Evolutionary conservation across 164 flowering plant genomes (phyloP), one percentile per base, ranked within the genome.

Genomic region (Kingdonia uniflora): DNA sequence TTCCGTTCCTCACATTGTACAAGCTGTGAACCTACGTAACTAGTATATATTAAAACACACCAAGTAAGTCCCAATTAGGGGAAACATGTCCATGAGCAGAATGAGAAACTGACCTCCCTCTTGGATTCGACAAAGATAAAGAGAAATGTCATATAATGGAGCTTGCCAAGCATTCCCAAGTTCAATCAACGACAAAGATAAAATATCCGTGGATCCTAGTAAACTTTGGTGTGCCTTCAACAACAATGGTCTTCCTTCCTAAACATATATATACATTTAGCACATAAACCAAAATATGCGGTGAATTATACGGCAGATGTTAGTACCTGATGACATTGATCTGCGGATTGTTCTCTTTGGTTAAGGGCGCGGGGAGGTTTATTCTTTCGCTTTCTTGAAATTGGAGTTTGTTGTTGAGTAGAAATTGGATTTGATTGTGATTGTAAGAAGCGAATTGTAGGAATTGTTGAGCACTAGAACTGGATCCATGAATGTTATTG

Each of bases 101-200:
- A 29, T 29, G 4, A 37, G 13, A 39, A 43, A 63, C 63, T 14
- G 51, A 78, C 92, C 89, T 75, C 56, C 71, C 54, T 68, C 64
- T 14, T 54, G 68, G 2, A 11, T 39, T 16, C 39, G 56, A 14
- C 38, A 13, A 24, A 42, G 59, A 50, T 74, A 59, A 6, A 85
- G 74, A 66, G 69, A 68, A 14, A 92, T 85, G 52, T 82, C 95
- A 57, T 70, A 85, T 29, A 82, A 42, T 40, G 83, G 85, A 39
- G 96, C 86, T 65, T 88, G 98, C 96, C 94, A 92, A 62, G 77
- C 73, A 40, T 60, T 67, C 42, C 83, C 91, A 25, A 86, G 85
- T 41, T 84, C 84, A 19, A 80, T 55, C 41, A 92, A 74, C 16
- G 80, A 76, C 46, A 55, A 48, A 19, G 56, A 64, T 29, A 84